Evolutionary conservation across 1,139 yeast genomes (phyloP), one percentile per base, ranked within the genome.

Genomic region (Hyphopichia wangnamkhiaoensis): DNA sequence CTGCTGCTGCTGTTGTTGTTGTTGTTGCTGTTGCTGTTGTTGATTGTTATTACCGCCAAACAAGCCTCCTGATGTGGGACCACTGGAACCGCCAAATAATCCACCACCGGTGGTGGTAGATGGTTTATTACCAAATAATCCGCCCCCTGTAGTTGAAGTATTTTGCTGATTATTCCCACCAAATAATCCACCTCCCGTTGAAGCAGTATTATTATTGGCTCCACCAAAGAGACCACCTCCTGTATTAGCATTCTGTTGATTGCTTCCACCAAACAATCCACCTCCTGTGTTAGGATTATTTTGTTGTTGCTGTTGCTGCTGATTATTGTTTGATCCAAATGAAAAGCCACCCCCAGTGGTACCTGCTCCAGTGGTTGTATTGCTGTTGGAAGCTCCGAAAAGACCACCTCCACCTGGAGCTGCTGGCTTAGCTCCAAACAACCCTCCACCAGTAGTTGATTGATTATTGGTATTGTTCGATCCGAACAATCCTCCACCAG

Each of bases 261-360:
- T 48, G 36, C 60, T 63, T 29, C 57, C 53, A 12, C 79, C 79
- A 60, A 76, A 74, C 13, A 71, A 51, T 2, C 75, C 65, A 12
- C 69, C 58, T 27, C 50, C 45, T 4, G 41, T 33, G 52, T 45
- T 40, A 46, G 54, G 41, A 31, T 40, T 48, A 46, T 42, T 30
- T 30, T 7, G 37, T 31, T 25, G 34, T 40, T 10, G 42, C n/a
- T n/a, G n/a, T n/a, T n/a, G n/a, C n/a, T n/a, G n/a, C n/a, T n/a
- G n/a, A n/a, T n/a, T n/a, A n/a, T 30, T 23, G 38, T 45, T 47
- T 43, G 47, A 54, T 5, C 47, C 53, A 1, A 74, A 75, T 56
- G 68, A 69, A 18, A 64, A 49, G 8, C 74, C 70, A 7, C 71
- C 65, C 4, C 56, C 45, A 17, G 48, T 37, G 9, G 25, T 34